phyloP scores from a whole-genome alignment of 768 basidiomycete genomes.

The Tricholoma flavovirens region DNA sequence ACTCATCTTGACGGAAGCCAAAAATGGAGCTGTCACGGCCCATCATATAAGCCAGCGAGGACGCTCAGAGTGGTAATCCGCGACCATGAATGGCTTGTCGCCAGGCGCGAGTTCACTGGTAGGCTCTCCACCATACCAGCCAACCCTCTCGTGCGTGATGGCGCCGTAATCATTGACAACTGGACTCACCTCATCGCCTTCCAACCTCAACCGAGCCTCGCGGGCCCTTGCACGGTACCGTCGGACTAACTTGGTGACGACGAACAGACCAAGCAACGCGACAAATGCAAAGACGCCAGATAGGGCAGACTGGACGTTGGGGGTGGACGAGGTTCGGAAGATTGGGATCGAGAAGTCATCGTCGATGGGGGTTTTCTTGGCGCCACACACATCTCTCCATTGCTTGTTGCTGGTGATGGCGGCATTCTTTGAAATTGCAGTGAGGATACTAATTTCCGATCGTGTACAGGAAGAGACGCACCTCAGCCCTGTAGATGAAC shows the following conservation, averaged over 20 bases:
- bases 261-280: slow-evolving; percentile 33
- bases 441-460: not conserved
- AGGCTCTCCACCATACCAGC: slow-evolving; percentile 13
- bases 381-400: slow-evolving; percentile 44
- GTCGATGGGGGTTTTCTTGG: slow-evolving; percentile 16
- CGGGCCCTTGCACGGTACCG: slow-evolving; percentile 33
- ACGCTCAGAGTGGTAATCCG: slow-evolving; percentile 27
- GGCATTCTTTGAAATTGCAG: slow-evolving; percentile 30
- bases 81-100: slow-evolving; percentile 11
- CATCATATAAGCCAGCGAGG: slow-evolving; percentile 32
- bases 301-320: slow-evolving; percentile 27
- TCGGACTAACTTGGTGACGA: slow-evolving; percentile 32
- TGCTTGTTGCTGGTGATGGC: slow-evolving; percentile 52
- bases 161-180: slow-evolving; percentile 33
- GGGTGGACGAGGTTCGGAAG: slow-evolving; percentile 18
- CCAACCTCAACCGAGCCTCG: slow-evolving; percentile 35
- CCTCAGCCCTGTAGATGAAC: slow-evolving; percentile 80
- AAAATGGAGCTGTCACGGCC: slow-evolving; percentile 4
- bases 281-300: slow-evolving; percentile 33
- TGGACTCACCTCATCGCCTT: slow-evolving; percentile 47
- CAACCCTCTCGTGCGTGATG: slow-evolving; percentile 19
- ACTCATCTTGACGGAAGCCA: not conserved
- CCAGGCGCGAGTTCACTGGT: slow-evolving; percentile 2
- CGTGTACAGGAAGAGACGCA: slow-evolving; percentile 24
- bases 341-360: slow-evolving; percentile 5